Evolutionary conservation across 176 grass and related monocot species (phyloP), one percentile per base, ranked within the genome.

Genomic region (Cocos nucifera): DNA sequence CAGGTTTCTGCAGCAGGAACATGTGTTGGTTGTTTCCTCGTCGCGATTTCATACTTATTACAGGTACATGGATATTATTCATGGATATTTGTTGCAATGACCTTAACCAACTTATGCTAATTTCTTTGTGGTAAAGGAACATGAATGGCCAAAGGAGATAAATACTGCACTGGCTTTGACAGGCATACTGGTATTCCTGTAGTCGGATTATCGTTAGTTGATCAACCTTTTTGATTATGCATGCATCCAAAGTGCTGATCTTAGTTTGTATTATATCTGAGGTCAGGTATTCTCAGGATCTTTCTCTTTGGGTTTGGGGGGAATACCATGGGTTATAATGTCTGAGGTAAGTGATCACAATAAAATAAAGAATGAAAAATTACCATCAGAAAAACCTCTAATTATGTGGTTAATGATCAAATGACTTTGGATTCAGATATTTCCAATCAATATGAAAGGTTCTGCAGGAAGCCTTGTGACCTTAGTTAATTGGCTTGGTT

Each of bases 311-410:
- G 89, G 89, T n/a, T 88, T 95, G 89, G 85, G 85, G 0, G 81
- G 68, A 59, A 88, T 95, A 61, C 89, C 89, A 51, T 95, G 89
- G 89, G 85, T 95, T 53, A 88, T 88, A 73, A 89, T 95, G 89
- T 95, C 85, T 55, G 85, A 95, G 89, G 89, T 89, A 70, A 56
- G 18, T n/a, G 12, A 56, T 19, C 51, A 44, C 10, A 44, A 44
- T 44, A 12, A 44, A 44, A 27, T n/a, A n/a, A n/a, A n/a, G 10
- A 12, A 12, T 44, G 9, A 44, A 14, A 12, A 14, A 44, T 7
- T 27, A 44, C 56, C 14, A 0, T 6, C 5, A 15, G 20, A 32
- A 21, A 44, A 8, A 17, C 57, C 57, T 75, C 22, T 26, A 3
- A 64, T 53, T 57, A 32, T 67, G 9, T 44, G 35, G 32, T 44